Conservation (phyloP, 768 basidiomycete species). For the Lactarius vividus region DNA sequence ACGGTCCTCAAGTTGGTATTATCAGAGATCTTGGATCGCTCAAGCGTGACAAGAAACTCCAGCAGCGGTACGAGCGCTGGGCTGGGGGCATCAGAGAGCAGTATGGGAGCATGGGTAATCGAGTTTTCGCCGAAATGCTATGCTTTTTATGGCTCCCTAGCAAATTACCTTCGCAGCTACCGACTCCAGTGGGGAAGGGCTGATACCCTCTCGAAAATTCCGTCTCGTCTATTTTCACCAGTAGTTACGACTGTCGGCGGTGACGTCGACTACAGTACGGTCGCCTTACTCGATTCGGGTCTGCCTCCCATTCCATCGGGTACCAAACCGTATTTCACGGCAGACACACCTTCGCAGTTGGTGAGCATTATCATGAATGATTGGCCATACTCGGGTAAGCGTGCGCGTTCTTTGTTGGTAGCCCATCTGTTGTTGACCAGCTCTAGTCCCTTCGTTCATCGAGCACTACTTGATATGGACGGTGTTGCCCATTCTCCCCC, state of each 20-base stretch:
- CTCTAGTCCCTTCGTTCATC: slow-evolving; percentile 61
- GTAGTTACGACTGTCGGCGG: not conserved
- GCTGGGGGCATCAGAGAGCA: slow-evolving; percentile 47
- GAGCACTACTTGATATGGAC: slow-evolving; percentile 82
- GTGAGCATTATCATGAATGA: slow-evolving; percentile 78
- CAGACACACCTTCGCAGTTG: slow-evolving; percentile 53
- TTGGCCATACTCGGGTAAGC: slow-evolving; percentile 82
- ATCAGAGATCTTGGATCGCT: slow-evolving; percentile 74
- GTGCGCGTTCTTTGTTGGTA: not conserved
- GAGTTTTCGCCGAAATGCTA: not conserved
- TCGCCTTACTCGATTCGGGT: slow-evolving; percentile 11
- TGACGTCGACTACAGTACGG: not conserved
- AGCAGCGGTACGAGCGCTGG: slow-evolving; percentile 66
- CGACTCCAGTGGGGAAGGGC: slow-evolving; percentile 75
- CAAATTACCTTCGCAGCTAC: slow-evolving; percentile 65
- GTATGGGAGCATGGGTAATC: slow-evolving; percentile 66
- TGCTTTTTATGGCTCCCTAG: slow-evolving; percentile 37
- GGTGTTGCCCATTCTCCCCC: slow-evolving; percentile 65
- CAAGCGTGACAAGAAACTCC: slow-evolving; percentile 68
- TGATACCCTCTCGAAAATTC: slow-evolving; percentile 60
- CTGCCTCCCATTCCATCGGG: slow-evolving; percentile 37
- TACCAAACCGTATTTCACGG: slow-evolving; percentile 61
- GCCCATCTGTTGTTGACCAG: not conserved
- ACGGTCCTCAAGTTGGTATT: not conserved
- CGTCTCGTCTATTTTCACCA: slow-evolving; percentile 46